Base-by-base conservation (phyloP, 2,329 filamentous ascomycete genomes). In the Aspergillus neoniger region DNA sequence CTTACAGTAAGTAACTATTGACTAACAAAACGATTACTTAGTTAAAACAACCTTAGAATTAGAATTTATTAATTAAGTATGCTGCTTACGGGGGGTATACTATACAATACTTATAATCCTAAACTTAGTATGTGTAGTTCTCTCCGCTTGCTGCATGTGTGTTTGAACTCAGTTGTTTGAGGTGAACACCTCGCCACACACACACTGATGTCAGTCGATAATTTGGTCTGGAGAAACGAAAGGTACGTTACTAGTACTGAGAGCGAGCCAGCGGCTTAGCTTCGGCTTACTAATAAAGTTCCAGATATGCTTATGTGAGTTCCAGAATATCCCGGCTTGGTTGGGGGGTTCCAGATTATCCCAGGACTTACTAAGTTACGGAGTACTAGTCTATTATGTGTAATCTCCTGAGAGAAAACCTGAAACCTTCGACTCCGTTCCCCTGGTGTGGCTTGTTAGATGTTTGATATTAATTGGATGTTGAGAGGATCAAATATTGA, bases 201-300 rank as follows among this genome's bases (percentile, higher is more conserved):
- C 23, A 48, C 44, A 49, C 15, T 49, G 44, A 49, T 23, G 25
- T 49, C 44, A 49, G 14, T 30, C 44, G 9, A 2, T 28, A 28
- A 8, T 28, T 8, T 14, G 32, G 12, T 36, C 32, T 36, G 32
- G 32, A 36, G 32, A 36, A 36, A 36, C 32, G 32, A 36, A 36
- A 15, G 32, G 30, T 32, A 28, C 25, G 25, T 8, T 28, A 28
- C 25, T 28, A 28, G 7, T 28, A 36, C 32, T 36, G 32, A 36
- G 12, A 14, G 32, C 32, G 32, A 36, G 32, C 28, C 28, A 30
- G 23, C 23, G 25, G 47, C 47, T 36, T 17, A 25, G 30, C 25
- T 30, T 50, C 15, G 47, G 47, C 32, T 50, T 50, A 50, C 10
- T 50, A 50, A 50, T 50, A 50, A 50, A 50, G 47, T 32, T 50